Evolutionary conservation across 2,329 filamentous ascomycete species (phyloP).

Genomic region (Sarocladium brachiariae): DNA sequence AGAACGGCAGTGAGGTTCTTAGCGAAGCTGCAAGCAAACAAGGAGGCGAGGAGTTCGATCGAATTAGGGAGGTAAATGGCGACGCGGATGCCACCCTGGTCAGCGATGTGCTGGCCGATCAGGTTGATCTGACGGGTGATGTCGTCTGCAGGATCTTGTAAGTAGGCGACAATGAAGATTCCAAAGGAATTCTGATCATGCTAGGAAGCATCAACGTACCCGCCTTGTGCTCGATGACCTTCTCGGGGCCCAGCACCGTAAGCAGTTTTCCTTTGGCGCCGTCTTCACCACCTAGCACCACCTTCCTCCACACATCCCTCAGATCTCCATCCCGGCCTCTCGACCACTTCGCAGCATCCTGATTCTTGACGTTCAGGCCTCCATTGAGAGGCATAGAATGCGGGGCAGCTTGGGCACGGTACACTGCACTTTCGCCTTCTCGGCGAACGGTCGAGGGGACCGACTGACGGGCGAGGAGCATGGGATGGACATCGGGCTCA

Average conservation of each 20-base stretch:
- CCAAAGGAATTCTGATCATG: too few relatives aligned
- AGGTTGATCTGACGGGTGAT: slow-evolving; percentile 82
- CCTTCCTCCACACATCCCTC: slow-evolving; percentile 81
- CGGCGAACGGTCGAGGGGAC: slow-evolving; percentile 72
- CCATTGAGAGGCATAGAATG: slow-evolving; percentile 74
- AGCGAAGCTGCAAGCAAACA: slow-evolving; percentile 90
- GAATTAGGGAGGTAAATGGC: slow-evolving; percentile 92
- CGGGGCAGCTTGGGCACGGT: slow-evolving; percentile 76
- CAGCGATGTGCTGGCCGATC: slow-evolving; percentile 69
- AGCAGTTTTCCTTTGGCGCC: slow-evolving; percentile 66
- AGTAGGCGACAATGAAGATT: too few relatives aligned
- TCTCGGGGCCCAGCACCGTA: slow-evolving; percentile 71
- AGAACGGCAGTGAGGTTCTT: slow-evolving; percentile 71
- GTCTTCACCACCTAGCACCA: slow-evolving; percentile 56
- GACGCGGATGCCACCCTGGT: slow-evolving; percentile 66
- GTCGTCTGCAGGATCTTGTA: slow-evolving; percentile 40
- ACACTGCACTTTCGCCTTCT: slow-evolving; percentile 77
- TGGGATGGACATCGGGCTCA: slow-evolving; percentile 87
- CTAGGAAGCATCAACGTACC: too few relatives aligned
- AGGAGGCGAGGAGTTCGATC: slow-evolving; percentile 70
- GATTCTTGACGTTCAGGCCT: slow-evolving; percentile 76
- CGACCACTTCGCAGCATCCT: slow-evolving; percentile 74
- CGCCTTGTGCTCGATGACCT: slow-evolving; percentile 64
- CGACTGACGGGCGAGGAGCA: slow-evolving; percentile 81
- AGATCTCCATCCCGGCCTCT: slow-evolving; percentile 81